phyloP scores from a whole-genome alignment of 108 stramenopile species.

The Phaeodactylum tricornutum region DNA sequence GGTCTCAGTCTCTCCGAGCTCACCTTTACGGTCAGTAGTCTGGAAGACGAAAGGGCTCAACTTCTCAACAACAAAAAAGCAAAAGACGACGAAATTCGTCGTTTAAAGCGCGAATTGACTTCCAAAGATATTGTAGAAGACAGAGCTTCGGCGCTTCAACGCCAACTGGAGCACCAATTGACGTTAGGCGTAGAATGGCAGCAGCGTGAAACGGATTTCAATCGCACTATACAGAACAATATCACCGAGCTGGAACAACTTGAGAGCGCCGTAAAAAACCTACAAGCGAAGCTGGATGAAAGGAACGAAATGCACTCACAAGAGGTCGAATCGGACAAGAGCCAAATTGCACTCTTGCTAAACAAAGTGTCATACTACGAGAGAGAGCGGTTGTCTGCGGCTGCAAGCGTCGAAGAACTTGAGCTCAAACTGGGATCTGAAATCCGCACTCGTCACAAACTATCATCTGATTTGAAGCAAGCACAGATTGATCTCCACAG shows the following conservation, averaged over 20 bases:
- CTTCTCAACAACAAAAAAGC: constrained; percentile 1
- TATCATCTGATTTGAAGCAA: background rate
- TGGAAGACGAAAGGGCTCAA: background rate
- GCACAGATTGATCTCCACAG: background rate
- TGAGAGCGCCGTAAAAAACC: too few species aligned
- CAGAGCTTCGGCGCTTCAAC: background rate
- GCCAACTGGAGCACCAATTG: background rate
- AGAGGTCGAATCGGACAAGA: background rate
- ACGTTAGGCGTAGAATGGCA: background rate
- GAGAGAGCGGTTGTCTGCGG: background rate
- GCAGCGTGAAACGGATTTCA: background rate
- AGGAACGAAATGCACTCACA: background rate
- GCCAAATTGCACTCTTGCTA: background rate
- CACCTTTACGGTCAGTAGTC: background rate
- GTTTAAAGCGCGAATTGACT: background rate
- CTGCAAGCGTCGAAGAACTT: background rate
- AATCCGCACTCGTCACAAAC: background rate
- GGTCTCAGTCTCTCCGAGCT: background rate
- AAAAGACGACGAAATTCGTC: constrained; percentile 2
- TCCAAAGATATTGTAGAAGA: background rate
- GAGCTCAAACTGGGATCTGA: background rate
- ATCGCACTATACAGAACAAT: too few species aligned
- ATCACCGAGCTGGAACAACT: too few species aligned
- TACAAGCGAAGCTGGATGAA: too few species aligned
- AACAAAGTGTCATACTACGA: background rate